phyloP scores from a whole-genome alignment of 495 filamentous ascomycete species.

The Aeminium ludgeri region DNA sequence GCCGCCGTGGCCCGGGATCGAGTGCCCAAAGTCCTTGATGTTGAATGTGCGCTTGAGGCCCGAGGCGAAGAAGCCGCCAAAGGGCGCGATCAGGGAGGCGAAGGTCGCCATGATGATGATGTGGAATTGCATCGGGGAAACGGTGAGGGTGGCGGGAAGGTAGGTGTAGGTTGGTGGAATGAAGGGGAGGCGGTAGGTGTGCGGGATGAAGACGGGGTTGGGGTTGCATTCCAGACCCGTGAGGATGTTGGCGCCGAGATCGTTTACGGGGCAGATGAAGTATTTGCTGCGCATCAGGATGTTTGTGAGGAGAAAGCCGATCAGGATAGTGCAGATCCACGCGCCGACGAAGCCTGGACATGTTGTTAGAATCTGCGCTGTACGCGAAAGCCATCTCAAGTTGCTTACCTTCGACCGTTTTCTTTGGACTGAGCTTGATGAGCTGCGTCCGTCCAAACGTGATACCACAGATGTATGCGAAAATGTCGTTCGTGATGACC shows the following conservation, averaged over 20 bases:
- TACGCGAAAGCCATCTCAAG: background rate
- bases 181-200: conserved; percentile 64
- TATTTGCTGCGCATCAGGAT: conserved; percentile 84
- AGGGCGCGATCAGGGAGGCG: conserved; percentile 91
- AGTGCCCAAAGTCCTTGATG: conserved; percentile 98
- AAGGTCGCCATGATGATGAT: conserved; percentile 82
- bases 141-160: conserved; percentile 41
- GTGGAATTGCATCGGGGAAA: conserved; percentile 89
- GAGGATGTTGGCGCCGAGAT: conserved; percentile 82
- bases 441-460: conserved; percentile 91
- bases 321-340: conserved; percentile 85
- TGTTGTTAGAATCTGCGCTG: background rate
- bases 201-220: conserved; percentile 82
- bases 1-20: conserved; percentile 92
- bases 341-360: conserved; percentile 68
- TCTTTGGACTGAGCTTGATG: conserved; percentile 97
- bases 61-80: conserved; percentile 96
- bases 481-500: conserved; percentile 98
- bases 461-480: conserved; percentile 94
- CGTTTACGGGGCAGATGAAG: conserved; percentile 95
- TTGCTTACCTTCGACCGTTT: conserved; percentile 68
- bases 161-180: conserved; percentile 38
- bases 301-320: conserved; percentile 70
- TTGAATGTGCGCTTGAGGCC: conserved; percentile 98
- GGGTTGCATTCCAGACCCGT: conserved; percentile 79